phyloP scores from a whole-genome alignment of 1,284 basidiomycete species.

The Ustilago trichophora region DNA sequence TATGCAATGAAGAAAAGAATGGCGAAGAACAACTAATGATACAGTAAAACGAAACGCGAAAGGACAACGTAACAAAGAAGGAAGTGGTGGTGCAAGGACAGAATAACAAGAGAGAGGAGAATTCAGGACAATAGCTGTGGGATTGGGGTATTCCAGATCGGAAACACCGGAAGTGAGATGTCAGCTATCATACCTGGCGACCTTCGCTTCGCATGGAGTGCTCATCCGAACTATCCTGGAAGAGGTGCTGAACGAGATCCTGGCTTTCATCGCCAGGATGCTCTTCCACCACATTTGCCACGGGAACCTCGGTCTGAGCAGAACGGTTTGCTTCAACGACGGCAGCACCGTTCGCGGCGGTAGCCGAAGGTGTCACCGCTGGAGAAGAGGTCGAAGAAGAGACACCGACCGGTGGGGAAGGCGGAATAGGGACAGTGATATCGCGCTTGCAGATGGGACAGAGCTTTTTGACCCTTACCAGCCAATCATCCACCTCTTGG shows the following conservation, averaged over 20 bases:
- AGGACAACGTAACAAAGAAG: not conserved
- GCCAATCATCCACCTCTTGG: slow-evolving; percentile 63
- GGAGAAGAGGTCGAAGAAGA: slow-evolving; percentile 8
- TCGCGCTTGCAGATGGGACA: slow-evolving; percentile 66
- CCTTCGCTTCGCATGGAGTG: not conserved
- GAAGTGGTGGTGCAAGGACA: not conserved
- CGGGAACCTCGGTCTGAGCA: not conserved
- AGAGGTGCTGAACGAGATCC: slow-evolving; percentile 25
- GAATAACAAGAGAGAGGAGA: not conserved
- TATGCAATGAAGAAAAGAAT: too few relatives aligned
- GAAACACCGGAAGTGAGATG: too few relatives aligned
- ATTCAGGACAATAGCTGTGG: too few relatives aligned
- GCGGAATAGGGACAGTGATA: slow-evolving; percentile 53
- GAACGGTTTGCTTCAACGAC: not conserved
- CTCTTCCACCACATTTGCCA: not conserved
- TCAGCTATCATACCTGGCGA: slow-evolving; percentile 16
- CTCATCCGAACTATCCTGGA: not conserved
- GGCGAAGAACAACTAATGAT: too few relatives aligned
- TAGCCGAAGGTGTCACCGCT: not conserved
- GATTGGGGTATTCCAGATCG: too few relatives aligned
- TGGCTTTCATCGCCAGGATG: slow-evolving; percentile 8
- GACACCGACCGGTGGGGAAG: slow-evolving; percentile 33
- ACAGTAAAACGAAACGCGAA: too few relatives aligned
- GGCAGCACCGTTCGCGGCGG: not conserved
- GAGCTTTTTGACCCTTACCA: slow-evolving; percentile 59